Evolutionary conservation across 129 eudicot genomes (phyloP), one percentile per base, ranked within the genome.

Genomic region (Pulicaria dysenterica): DNA sequence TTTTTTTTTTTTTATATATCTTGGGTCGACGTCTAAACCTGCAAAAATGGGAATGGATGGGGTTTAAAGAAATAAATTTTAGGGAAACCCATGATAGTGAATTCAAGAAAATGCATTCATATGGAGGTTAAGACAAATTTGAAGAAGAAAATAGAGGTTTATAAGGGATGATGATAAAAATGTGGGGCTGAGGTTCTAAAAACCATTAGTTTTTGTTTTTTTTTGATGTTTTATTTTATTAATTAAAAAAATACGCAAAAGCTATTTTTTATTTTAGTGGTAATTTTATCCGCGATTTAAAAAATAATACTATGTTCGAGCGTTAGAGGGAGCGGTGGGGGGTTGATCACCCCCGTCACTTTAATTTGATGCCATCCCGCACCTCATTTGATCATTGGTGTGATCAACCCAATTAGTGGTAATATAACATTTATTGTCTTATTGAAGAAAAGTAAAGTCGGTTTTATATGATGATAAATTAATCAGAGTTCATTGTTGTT

Each of bases 1-100:
- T 60, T 55, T 40, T 54, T 36, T 49, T 41, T 46, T 8, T 55
- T 6, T n/a, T 58, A 0, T 31, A 60, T 17, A 37, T 9, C 53
- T 72, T 17, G 67, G 75, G 31, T 24, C 31, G n/a, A n/a, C n/a
- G 43, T 58, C 63, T 46, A 64, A 57, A 75, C 64, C 71, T 75
- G 68, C 76, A 64, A 54, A 59, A 59, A 37, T 12, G 75, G 64
- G 39, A 64, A 83, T 75, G 49, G 51, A 68, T 64, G 73, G 79
- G 83, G 87, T 63, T 81, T 70, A 72, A 76, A 64, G 73, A 58
- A 58, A 46, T 53, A 68, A 51, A 45, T 57, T 42, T 72, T 54
- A 83, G 79, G 79, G 82, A 83, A 56, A 50, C 70, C 63, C 71
- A 73, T 74, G 73, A 61, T 70, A 56, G 65, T 45, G 61, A 59